Conservation (phyloP, 768 basidiomycete species). For the Dioszegia crocea region DNA sequence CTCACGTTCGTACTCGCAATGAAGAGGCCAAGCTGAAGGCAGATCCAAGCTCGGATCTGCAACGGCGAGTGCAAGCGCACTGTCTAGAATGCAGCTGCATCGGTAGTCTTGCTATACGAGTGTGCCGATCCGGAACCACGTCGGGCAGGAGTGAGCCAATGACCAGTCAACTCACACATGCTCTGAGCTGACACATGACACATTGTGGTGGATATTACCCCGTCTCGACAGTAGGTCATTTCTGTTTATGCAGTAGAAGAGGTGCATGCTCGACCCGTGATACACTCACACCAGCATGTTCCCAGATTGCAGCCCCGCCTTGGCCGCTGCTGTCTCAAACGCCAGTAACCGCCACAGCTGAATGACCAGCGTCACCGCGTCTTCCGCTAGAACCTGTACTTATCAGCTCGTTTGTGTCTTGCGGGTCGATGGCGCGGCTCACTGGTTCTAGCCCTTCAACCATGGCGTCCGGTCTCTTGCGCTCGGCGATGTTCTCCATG, state of each 20-base stretch:
- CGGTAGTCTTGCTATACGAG: too few relatives aligned
- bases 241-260: not conserved
- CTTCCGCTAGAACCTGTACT: constrained; percentile 80
- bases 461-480: constrained; percentile 76
- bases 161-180: too few relatives aligned
- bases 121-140: too few relatives aligned
- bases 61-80: too few relatives aligned
- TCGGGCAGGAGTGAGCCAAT: too few relatives aligned
- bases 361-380: constrained; percentile 72
- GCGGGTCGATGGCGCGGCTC: constrained; percentile 48
- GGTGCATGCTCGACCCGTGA: not conserved
- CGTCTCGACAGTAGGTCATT: not conserved
- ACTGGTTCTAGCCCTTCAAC: constrained; percentile 89
- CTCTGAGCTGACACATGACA: too few relatives aligned
- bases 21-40: too few relatives aligned
- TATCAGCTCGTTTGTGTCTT: not conserved
- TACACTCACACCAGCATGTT: constrained; percentile 62
- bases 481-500: constrained; percentile 85
- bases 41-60: too few relatives aligned
- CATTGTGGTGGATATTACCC: too few relatives aligned
- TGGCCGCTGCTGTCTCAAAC: constrained; percentile 91
- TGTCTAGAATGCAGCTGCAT: too few relatives aligned
- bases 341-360: constrained; percentile 86
- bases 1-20: too few relatives aligned
- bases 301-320: constrained; percentile 81